Percentiles rank a stretch among this genome's conserved stretches.
These are phyloP conservation scores for Coemansia sp. DNA, from an alignment of 192 early-diverging fungal genomes.

Conservation along the genomic window DNA sequence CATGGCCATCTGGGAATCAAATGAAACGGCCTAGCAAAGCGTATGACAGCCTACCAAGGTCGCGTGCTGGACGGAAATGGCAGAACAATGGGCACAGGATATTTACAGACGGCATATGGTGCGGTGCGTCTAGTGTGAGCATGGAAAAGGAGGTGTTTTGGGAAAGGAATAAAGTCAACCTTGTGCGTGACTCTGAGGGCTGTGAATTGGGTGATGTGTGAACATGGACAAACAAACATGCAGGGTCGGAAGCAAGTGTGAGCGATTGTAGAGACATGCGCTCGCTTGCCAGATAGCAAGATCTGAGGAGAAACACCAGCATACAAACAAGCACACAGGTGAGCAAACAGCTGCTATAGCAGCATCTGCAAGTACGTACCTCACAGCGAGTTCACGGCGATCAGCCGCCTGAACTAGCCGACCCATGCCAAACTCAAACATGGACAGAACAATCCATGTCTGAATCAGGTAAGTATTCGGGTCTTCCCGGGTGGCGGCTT, in stretches of 20 bases:
- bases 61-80: not conserved
- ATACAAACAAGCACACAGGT: too few relatives aligned
- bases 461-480: slow-evolving; percentile 57
- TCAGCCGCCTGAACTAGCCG: slow-evolving; percentile 50
- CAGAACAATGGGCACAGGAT: not conserved
- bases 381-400: slow-evolving; percentile 52
- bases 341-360: not conserved
- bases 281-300: too few relatives aligned
- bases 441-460: slow-evolving; percentile 54
- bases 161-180: not conserved
- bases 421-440: slow-evolving; percentile 56
- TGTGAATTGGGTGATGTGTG: not conserved
- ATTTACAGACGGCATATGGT: not conserved
- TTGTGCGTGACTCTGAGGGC: not conserved
- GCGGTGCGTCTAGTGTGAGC: not conserved
- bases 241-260: not conserved
- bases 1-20: not conserved
- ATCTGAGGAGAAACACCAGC: too few relatives aligned
- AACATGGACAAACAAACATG: not conserved
- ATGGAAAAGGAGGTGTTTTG: not conserved
- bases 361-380: slow-evolving; percentile 25
- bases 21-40: not conserved
- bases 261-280: not conserved
- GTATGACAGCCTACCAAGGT: not conserved
- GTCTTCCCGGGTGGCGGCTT: slow-evolving; percentile 53